These are phyloP conservation scores for Psidium friedrichsthalianum DNA, from an alignment of 345 rosid species.

Conservation along the genomic window DNA sequence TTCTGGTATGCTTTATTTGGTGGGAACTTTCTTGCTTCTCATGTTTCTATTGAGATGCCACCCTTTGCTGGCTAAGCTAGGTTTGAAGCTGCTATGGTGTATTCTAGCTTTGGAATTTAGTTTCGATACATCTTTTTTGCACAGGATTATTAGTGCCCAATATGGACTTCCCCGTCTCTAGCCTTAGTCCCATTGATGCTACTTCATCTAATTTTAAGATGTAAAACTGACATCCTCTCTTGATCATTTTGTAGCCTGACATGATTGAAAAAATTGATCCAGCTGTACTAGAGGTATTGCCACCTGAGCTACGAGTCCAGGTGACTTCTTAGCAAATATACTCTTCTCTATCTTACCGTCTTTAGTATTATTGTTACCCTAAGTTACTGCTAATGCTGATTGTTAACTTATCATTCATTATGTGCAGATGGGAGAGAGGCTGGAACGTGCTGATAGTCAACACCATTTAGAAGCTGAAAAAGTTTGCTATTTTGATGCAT, in stretches of 20 bases:
- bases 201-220: background rate
- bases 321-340: conserved; percentile 15
- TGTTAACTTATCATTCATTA: background rate
- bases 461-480: background rate
- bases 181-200: background rate
- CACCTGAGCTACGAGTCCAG: conserved; percentile 81
- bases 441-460: background rate
- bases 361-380: background rate
- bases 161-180: background rate
- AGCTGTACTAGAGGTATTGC: conserved; percentile 71
- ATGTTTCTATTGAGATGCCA: background rate
- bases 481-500: background rate
- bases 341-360: background rate
- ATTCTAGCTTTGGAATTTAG: background rate
- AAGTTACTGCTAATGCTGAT: background rate
- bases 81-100: background rate
- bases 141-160: background rate
- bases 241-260: conserved; percentile 30
- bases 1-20: conserved; percentile 6
- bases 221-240: background rate
- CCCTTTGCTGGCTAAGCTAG: background rate
- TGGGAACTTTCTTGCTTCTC: background rate
- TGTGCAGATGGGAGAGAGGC: conserved; percentile 3
- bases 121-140: background rate
- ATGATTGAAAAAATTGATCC: conserved; percentile 58